A percentile compares a stretch with the other conserved stretches of the same genome.
Conservation (phyloP, 305 asterid species). For the Nicotiana rustica region DNA sequence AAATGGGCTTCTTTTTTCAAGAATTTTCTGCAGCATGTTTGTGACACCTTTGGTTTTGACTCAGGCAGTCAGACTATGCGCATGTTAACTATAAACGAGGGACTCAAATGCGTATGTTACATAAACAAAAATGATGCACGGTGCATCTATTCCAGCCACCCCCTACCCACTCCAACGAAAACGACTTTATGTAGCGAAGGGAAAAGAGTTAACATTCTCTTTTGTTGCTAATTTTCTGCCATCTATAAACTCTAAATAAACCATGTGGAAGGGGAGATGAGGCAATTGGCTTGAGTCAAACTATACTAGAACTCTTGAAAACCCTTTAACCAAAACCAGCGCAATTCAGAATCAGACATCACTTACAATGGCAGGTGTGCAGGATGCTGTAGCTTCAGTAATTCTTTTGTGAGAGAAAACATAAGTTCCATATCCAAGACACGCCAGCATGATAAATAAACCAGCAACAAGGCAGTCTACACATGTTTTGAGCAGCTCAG, state of each 20-base stretch:
- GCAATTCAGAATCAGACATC: constrained; percentile 28
- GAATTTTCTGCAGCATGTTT: not conserved
- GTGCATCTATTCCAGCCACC: not conserved
- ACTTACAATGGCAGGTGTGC: constrained; percentile 66
- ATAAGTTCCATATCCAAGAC: constrained; percentile 77
- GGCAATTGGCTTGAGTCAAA: not conserved
- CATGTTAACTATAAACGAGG: not conserved
- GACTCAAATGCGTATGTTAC: not conserved
- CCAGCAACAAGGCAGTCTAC: constrained; percentile 86
- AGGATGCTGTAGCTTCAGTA: constrained; percentile 77
- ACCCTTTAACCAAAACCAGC: not conserved
- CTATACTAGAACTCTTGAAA: constrained; percentile 18
- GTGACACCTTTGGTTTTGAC: not conserved
- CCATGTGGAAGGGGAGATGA: constrained; percentile 2
- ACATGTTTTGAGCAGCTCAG: constrained; percentile 75
- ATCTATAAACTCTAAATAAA: not conserved
- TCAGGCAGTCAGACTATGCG: not conserved
- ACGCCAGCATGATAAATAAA: constrained; percentile 65
- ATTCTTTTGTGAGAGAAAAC: constrained; percentile 76
- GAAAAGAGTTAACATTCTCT: not conserved
- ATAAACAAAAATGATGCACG: not conserved
- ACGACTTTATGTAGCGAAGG: not conserved
- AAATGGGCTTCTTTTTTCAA: not conserved
- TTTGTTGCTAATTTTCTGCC: not conserved
- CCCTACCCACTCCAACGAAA: not conserved